phyloP scores from a whole-genome alignment of 1,139 yeast species.

The Hansenula lynferdii region DNA sequence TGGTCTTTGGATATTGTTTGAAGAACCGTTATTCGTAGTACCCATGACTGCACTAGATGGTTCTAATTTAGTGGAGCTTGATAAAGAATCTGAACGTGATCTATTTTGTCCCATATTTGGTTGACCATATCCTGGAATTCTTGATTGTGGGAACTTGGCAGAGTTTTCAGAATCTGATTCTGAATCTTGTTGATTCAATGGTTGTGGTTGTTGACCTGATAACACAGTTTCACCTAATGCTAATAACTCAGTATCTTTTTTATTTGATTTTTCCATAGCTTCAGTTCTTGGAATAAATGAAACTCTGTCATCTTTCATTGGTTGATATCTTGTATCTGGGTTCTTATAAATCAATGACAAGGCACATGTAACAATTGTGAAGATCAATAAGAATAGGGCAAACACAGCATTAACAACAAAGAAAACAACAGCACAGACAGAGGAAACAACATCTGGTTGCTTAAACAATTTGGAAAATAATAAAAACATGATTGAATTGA shows the following conservation, averaged over 20 bases:
- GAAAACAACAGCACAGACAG: constrained; percentile 88
- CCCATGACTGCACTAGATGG: constrained; percentile 32
- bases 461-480: constrained; percentile 83
- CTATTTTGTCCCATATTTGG: not conserved
- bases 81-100: constrained; percentile 19
- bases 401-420: constrained; percentile 87
- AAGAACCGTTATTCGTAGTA: constrained; percentile 5
- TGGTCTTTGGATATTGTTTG: constrained; percentile 13
- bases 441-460: constrained; percentile 82
- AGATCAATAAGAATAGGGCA: constrained; percentile 74
- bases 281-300: constrained; percentile 66
- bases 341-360: constrained; percentile 82
- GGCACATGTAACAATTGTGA: constrained; percentile 83
- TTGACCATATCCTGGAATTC: constrained; percentile 8
- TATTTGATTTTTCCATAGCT: constrained; percentile 37
- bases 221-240: constrained; percentile 89
- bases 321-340: constrained; percentile 94
- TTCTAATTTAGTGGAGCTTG: constrained; percentile 21
- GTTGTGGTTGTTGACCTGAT: constrained; percentile 65
- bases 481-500: constrained; percentile 81
- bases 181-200: constrained; percentile 24
- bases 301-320: constrained; percentile 95
- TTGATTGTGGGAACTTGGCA: constrained; percentile 19
- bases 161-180: constrained; percentile 23
- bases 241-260: constrained; percentile 69